Evolutionary conservation across 331 rosid genomes (phyloP), one percentile per base, ranked within the genome.

Genomic region (Spiraea crenata): DNA sequence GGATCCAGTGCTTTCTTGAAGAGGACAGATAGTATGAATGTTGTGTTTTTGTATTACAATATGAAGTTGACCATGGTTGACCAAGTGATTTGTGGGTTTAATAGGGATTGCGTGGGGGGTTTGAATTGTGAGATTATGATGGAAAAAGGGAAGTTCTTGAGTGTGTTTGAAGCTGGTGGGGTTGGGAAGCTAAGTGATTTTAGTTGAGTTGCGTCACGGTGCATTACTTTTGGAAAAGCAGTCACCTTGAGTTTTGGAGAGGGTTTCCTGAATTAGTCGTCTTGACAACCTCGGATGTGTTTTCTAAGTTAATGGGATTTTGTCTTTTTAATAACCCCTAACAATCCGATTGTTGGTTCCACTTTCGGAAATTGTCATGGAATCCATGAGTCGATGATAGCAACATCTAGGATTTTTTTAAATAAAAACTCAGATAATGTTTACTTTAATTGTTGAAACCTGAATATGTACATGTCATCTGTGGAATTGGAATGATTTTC

Each of bases 1-100:
- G 12, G 9, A 52, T 51, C 37, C 52, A 5, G 61, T 11, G 13
- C 13, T 39, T 67, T 51, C n/a, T 37, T 9, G 57, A 35, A 48
- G 20, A 37, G 44, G 62, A 57, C 4, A 4, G 7, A 13, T 41
- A 25, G 13, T 25, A 20, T 41, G 63, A 3, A 5, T 60, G 38
- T 60, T 39, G n/a, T 42, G 25, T 42, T 52, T 0, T 55, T 2
- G 41, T 55, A 20, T 7, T 20, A 57, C 5, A 2, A 41, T 50
- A 5, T 50, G 14, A 68, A 68, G 39, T 52, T 51, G 62, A 69
- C 54, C 0, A 9, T 19, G 51, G 13, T 69, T 69, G 73, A 69
- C 64, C 12, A n/a, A 40, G 52, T 60, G 14, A 17, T 60, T 9
- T 25, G 9, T 7, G 25, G 57, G 66, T 16, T 57, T 39, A 61